Base-by-base conservation (phyloP, 2,329 filamentous ascomycete genomes). In the Nectriaceae sp. region DNA sequence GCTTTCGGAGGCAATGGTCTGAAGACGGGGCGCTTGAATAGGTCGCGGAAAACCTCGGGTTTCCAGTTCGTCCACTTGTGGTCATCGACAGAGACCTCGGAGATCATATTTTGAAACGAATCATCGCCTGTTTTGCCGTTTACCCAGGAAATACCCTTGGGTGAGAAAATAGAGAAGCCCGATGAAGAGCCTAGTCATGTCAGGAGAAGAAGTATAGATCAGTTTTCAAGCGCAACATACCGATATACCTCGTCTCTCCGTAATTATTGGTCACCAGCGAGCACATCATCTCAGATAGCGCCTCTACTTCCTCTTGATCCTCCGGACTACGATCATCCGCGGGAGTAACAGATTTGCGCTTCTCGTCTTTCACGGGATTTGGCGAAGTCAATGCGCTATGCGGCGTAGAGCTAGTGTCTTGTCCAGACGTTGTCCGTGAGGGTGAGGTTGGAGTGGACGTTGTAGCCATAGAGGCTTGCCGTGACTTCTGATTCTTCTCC, bases 41-140 rank as follows among this genome's bases (percentile, higher is more conserved):
- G 82, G 66, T 97, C 93, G 42, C 88, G 84, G 69, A 97, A 97
- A 20, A 97, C 87, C 66, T 97, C 92, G n/a, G 92, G 92, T 65
- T 96, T 96, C 94, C 94, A 97, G 62, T 94, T 90, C 62, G 90
- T 90, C 89, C 90, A 97, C 66, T 96, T 96, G 70, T 94, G 90
- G 62, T 96, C 90, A 60, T 96, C 90, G 36, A 95, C 85, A 21
- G 89, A 90, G n/a, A 93, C 88, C 44, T 90, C 87, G 2, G 87
- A 87, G 46, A 99, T 96, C 89, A 97, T 97, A 47, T 89, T 83
- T 67, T 96, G 89, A 70, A 99, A 99, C 0, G 91, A 95, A 19
- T 80, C 84, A 65, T 99, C 94, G n/a, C 94, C 94, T 2, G 92
- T 97, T 75, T 95, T 97, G 59, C 94, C 87, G 62, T 97, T 97